Conservation (phyloP, 2,329 filamentous ascomycete genomes). For the Ophiocordyceps camponoti-leonardi region DNA sequence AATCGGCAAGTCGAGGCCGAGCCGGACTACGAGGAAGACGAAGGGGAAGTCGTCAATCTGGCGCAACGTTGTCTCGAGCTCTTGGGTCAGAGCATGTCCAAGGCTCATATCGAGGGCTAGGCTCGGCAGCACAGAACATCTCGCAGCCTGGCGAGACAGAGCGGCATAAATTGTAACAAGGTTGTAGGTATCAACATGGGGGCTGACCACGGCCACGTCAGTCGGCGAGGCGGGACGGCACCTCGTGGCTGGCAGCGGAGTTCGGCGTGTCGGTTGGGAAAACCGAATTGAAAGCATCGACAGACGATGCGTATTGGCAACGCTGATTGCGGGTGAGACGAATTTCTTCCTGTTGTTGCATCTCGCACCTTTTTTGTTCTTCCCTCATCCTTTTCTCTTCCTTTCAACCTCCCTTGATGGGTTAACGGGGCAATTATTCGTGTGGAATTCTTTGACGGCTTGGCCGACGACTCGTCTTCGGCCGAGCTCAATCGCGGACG, state of each 20-base stretch:
- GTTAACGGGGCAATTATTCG: not conserved
- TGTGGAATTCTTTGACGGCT: not conserved
- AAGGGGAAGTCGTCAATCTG: slow-evolving; percentile 81
- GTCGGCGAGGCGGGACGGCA: not conserved
- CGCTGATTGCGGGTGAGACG: slow-evolving; percentile 4
- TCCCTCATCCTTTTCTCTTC: slow-evolving; percentile 3
- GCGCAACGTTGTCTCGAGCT: slow-evolving; percentile 82
- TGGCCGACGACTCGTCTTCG: not conserved
- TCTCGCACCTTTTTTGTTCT: not conserved
- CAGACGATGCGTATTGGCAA: slow-evolving; percentile 4
- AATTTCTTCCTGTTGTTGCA: not conserved
- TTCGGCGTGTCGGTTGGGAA: slow-evolving; percentile 11
- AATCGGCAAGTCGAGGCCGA: slow-evolving; percentile 80
- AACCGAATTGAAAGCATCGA: not conserved
- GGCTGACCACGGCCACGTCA: not conserved
- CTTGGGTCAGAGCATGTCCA: slow-evolving; percentile 57
- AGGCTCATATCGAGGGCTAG: slow-evolving; percentile 68
- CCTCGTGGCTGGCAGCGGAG: slow-evolving; percentile 7
- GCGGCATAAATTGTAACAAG: not conserved
- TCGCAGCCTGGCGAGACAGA: not conserved
- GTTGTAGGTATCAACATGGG: not conserved
- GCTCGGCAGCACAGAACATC: not conserved
- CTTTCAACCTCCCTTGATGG: not conserved
- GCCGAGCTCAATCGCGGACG: not conserved
- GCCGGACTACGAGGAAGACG: slow-evolving; percentile 72